These are phyloP conservation scores for Aaosphaeria arxii DNA, from an alignment of 2,329 filamentous ascomycete genomes.

Conservation along the genomic window DNA sequence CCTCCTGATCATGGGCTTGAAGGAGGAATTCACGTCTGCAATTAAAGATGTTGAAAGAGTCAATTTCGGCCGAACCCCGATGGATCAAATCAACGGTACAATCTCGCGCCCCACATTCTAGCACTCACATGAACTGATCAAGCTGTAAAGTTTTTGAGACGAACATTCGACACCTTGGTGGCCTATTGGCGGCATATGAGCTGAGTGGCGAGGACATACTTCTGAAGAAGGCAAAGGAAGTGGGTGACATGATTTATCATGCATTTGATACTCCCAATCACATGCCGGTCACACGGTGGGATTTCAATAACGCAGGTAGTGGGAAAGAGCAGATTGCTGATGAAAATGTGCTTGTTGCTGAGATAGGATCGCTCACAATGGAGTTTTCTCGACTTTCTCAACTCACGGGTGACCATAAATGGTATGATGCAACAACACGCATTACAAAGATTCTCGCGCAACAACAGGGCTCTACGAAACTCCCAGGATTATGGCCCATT, in stretches of 20 bases:
- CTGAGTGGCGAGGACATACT: conserved; percentile 72
- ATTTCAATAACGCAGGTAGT: conserved; percentile 36
- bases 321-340: conserved; percentile 41
- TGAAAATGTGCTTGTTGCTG: conserved; percentile 42
- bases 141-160: conserved; percentile 41
- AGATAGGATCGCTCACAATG: conserved; percentile 47
- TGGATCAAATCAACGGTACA: conserved; percentile 40
- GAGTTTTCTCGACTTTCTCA: conserved; percentile 49
- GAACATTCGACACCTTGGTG: conserved; percentile 78
- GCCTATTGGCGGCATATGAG: conserved; percentile 82
- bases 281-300: conserved; percentile 65
- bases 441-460: conserved; percentile 42
- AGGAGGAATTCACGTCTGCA: conserved; percentile 47
- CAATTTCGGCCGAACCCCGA: conserved; percentile 39
- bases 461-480: conserved; percentile 41
- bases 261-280: conserved; percentile 90
- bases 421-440: conserved; percentile 45
- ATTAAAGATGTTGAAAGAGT: conserved; percentile 43
- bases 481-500: conserved; percentile 50
- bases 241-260: conserved; percentile 77
- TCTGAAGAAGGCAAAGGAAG: conserved; percentile 73
- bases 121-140: conserved; percentile 32
- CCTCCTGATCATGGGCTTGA: conserved; percentile 47
- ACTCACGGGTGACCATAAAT: conserved; percentile 44
- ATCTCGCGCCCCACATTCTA: conserved; percentile 31